Evolutionary conservation across 345 rosid species (phyloP).

Genomic region (Luvunga scandens): DNA sequence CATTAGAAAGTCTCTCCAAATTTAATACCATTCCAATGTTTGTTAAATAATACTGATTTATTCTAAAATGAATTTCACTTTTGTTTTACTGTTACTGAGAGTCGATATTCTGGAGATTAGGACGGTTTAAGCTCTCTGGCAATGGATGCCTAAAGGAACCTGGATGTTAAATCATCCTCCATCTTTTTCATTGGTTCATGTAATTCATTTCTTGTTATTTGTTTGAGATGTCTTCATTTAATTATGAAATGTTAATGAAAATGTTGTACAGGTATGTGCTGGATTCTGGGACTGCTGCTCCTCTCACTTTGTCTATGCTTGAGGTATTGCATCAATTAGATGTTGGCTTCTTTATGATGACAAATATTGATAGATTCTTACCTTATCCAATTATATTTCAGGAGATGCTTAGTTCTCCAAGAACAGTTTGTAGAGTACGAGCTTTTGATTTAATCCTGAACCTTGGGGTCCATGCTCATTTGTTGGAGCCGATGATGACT

Average conservation of each 20-base stretch:
- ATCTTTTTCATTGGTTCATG: background rate
- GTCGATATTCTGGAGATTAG: background rate
- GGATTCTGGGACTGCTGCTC: slow-evolving; percentile 97
- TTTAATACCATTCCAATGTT: background rate
- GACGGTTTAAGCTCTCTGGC: background rate
- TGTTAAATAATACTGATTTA: background rate
- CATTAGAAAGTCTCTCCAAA: slow-evolving; percentile 2
- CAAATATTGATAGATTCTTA: slow-evolving; percentile 24
- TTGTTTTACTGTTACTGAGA: background rate
- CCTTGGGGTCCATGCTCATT: slow-evolving; percentile 96
- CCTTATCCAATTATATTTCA: slow-evolving; percentile 32
- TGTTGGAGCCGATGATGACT: slow-evolving; percentile 74
- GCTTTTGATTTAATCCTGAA: slow-evolving; percentile 95
- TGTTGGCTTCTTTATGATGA: slow-evolving; percentile 17
- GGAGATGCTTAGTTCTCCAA: slow-evolving; percentile 94
- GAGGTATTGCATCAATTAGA: slow-evolving; percentile 54
- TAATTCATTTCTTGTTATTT: slow-evolving; percentile 6
- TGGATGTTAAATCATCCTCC: background rate
- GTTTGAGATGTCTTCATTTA: background rate
- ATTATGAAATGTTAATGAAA: slow-evolving; percentile 10
- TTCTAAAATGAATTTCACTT: background rate
- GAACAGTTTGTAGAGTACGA: slow-evolving; percentile 73
- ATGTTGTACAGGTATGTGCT: slow-evolving; percentile 74
- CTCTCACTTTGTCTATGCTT: slow-evolving; percentile 93
- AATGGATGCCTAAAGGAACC: background rate